Percentiles rank a stretch among this genome's conserved stretches.
These are phyloP conservation scores for Claviceps purpurea DNA, from an alignment of 2,329 filamentous ascomycete species.

Conservation along the genomic window DNA sequence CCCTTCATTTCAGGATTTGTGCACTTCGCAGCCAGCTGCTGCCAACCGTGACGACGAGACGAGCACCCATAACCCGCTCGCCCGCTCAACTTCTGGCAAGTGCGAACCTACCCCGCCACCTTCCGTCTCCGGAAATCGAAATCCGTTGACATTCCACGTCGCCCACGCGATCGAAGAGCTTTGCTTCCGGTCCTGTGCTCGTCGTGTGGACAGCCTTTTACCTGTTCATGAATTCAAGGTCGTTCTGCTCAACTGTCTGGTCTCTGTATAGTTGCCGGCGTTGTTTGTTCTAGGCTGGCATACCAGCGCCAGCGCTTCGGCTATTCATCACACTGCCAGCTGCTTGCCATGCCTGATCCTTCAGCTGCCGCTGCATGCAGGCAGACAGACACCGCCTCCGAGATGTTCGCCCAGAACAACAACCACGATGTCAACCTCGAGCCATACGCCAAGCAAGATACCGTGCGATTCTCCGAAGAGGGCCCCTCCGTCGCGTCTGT, in stretches of 20 bases:
- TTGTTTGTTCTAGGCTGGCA: neutral
- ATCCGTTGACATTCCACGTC: conserved; percentile 5
- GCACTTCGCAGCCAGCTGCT: neutral
- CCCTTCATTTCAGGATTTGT: neutral
- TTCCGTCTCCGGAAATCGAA: conserved; percentile 9
- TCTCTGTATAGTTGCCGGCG: neutral
- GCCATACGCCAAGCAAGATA: conserved; percentile 6
- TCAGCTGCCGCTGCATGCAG: conserved; percentile 4
- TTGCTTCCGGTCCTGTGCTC: neutral
- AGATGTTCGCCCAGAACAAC: neutral
- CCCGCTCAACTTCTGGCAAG: neutral
- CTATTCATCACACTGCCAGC: neutral
- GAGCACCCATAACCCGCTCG: neutral
- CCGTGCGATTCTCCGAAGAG: conserved; percentile 8
- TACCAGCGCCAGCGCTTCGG: neutral
- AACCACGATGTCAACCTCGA: neutral
- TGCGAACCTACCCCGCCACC: conserved; percentile 7
- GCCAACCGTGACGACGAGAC: too few relatives aligned
- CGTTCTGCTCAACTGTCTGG: neutral
- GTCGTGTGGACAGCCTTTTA: neutral
- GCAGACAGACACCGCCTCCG: conserved; percentile 2
- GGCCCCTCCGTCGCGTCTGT: conserved; percentile 20
- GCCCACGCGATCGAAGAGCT: conserved; percentile 1
- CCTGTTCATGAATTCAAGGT: neutral
- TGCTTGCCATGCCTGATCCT: conserved; percentile 1